Evolutionary conservation across 192 early-diverging fungal genomes (phyloP).

Genomic region (Coemansia sp.): DNA sequence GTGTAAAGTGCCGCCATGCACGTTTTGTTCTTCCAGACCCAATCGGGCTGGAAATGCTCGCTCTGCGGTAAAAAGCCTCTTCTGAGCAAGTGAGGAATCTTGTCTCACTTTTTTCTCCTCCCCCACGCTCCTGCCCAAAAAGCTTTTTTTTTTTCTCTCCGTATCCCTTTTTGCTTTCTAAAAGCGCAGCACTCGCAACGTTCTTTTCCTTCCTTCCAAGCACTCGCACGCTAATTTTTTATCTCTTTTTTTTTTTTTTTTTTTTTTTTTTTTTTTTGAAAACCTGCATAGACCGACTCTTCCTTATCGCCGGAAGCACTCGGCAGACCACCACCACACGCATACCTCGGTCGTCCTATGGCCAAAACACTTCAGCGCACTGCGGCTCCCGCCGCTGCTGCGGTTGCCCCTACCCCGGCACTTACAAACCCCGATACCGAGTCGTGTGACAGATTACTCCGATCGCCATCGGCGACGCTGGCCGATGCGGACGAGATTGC

Average conservation of each 20-base stretch:
- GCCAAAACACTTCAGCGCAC: constrained; percentile 19
- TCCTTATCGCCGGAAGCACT: neutral
- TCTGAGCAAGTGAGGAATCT: neutral
- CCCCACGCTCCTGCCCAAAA: neutral
- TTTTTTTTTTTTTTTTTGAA: neutral
- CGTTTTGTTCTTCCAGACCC: neutral
- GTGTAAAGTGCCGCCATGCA: neutral
- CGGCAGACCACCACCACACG: neutral
- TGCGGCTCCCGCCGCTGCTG: neutral
- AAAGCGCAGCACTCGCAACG: neutral
- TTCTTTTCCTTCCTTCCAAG: neutral
- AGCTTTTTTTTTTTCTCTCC: neutral
- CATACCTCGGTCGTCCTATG: constrained; percentile 4
- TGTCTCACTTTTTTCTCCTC: neutral
- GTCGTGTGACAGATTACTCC: neutral
- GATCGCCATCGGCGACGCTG: constrained; percentile 12
- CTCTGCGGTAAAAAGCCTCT: neutral
- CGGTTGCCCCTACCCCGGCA: neutral
- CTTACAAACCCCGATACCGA: neutral
- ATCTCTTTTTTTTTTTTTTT: neutral
- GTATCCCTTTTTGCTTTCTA: neutral
- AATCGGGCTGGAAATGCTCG: neutral
- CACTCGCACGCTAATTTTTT: neutral
- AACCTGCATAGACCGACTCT: neutral
- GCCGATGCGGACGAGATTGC: constrained; percentile 10